Percentiles rank a stretch among this genome's conserved stretches.
Conservation (phyloP, 495 filamentous ascomycete species). For the Pseudoneurospora amorphoporcata region DNA sequence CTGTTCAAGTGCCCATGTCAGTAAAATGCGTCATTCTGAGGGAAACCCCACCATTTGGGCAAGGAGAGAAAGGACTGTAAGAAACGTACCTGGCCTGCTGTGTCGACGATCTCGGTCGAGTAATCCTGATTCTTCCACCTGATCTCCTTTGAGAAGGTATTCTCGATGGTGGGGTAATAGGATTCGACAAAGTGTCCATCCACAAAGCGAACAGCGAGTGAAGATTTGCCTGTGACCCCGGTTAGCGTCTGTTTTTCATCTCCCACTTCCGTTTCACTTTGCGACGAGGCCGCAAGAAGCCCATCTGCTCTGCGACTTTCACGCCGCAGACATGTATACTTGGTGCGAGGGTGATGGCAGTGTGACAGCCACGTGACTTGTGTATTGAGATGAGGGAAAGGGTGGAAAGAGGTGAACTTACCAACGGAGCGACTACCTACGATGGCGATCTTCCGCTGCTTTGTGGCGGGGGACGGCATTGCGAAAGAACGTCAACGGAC, state of each 20-base stretch:
- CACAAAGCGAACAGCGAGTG: constrained; percentile 93
- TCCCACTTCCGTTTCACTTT: not conserved
- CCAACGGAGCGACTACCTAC: constrained; percentile 96
- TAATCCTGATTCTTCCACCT: constrained; percentile 85
- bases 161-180: constrained; percentile 99
- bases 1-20: constrained; percentile 31
- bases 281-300: not conserved
- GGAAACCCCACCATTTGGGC: not conserved
- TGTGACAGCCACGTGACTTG: not conserved
- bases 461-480: constrained; percentile 69
- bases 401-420: constrained; percentile 35
- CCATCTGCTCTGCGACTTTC: not conserved
- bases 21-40: not conserved
- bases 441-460: constrained; percentile 96
- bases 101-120: constrained; percentile 96
- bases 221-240: constrained; percentile 71
- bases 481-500: not conserved
- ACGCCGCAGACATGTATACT: not conserved
- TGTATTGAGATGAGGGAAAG: constrained; percentile 1
- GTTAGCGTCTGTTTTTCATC: not conserved
- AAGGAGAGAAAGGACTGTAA: not conserved
- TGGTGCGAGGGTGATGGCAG: not conserved
- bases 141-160: constrained; percentile 94
- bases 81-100: constrained; percentile 76
- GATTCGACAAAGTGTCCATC: constrained; percentile 97